phyloP scores from a whole-genome alignment of 768 basidiomycete genomes.

The Suillus cothurnatus region DNA sequence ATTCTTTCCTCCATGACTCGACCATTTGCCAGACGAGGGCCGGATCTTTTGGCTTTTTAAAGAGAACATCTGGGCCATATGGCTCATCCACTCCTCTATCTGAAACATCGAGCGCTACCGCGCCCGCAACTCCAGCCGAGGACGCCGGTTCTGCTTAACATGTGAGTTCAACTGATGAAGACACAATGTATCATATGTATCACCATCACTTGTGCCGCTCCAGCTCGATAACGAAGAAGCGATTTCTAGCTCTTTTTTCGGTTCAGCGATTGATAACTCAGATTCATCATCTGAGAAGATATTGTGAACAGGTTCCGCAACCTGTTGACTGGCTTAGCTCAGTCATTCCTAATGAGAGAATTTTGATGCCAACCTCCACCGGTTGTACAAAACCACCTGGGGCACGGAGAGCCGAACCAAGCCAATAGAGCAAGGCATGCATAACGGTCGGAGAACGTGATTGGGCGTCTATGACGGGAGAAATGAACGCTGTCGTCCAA shows the following conservation, averaged over 20 bases:
- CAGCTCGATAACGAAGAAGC: slow-evolving; percentile 34
- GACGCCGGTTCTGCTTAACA: slow-evolving; percentile 21
- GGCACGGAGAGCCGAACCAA: slow-evolving; percentile 48
- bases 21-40: slow-evolving; percentile 30
- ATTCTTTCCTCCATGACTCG: slow-evolving; percentile 33
- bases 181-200: neutral
- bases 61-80: slow-evolving; percentile 14
- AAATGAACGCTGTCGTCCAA: slow-evolving; percentile 56
- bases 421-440: slow-evolving; percentile 58
- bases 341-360: neutral
- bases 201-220: slow-evolving; percentile 33
- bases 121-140: slow-evolving; percentile 21
- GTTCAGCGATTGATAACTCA: neutral
- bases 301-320: slow-evolving; percentile 35
- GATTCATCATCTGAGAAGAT: slow-evolving; percentile 16
- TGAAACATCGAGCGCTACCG: slow-evolving; percentile 19
- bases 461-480: slow-evolving; percentile 44
- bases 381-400: slow-evolving; percentile 32
- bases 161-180: neutral
- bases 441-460: slow-evolving; percentile 49
- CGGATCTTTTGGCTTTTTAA: slow-evolving; percentile 25
- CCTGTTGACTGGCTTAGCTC: slow-evolving; percentile 15
- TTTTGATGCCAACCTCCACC: slow-evolving; percentile 18
- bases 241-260: neutral
- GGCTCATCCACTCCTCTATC: slow-evolving; percentile 20